Percentiles rank a stretch among this genome's conserved stretches.
Conservation (phyloP, 495 filamentous ascomycete genomes). For the Staphylotrichum longicolle region DNA sequence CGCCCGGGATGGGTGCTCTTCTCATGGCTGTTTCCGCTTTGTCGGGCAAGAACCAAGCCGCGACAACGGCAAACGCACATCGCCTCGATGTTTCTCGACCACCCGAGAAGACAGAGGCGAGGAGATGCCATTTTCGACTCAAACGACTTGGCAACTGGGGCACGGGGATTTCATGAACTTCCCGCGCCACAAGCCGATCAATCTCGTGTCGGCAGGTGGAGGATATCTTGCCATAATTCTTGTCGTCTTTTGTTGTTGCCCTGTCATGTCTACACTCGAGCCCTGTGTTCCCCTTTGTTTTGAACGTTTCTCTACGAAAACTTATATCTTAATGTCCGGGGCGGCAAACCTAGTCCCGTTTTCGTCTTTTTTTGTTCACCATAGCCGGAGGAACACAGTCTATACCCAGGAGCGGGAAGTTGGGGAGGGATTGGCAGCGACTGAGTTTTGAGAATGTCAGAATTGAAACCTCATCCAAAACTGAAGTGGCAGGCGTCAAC, state of each 20-base stretch:
- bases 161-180: no score
- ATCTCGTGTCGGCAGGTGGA: neutral
- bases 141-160: no score
- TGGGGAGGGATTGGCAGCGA: constrained; percentile 9
- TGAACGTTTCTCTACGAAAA: constrained; percentile 13
- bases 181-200: no score
- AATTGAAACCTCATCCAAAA: neutral
- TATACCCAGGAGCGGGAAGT: constrained; percentile 15
- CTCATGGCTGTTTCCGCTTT: no score
- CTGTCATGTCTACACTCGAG: constrained; percentile 1
- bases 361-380: constrained; percentile 8
- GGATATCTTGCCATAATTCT: neutral
- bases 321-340: constrained; percentile 17
- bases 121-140: no score
- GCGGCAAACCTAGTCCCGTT: neutral
- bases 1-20: no score
- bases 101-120: no score
- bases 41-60: no score
- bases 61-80: no score
- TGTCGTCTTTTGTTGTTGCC: neutral
- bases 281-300: neutral
- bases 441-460: constrained; percentile 10
- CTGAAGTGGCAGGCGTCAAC: neutral
- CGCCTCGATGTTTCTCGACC: no score
- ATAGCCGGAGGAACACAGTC: constrained; percentile 13